Percentiles rank a stretch among this genome's conserved stretches.
Evolutionary conservation across 495 filamentous ascomycete genomes (phyloP).

Genomic region (Penicillium desertorum): DNA sequence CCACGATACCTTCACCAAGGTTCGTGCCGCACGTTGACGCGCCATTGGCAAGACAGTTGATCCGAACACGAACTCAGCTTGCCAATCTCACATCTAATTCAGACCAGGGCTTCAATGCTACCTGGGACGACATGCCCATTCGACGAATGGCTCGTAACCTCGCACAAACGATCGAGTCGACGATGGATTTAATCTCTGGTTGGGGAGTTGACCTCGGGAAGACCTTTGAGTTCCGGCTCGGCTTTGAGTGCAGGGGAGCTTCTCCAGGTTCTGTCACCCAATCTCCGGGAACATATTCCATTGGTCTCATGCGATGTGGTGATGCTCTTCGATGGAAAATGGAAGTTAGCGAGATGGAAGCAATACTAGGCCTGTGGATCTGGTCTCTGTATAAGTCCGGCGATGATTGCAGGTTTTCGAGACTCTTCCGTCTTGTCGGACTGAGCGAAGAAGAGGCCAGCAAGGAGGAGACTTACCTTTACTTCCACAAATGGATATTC

Average conservation of each 20-base stretch:
- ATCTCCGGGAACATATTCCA: slow-evolving; percentile 17
- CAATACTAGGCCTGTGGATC: slow-evolving; percentile 37
- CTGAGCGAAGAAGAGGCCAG: slow-evolving; percentile 25
- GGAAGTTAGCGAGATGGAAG: slow-evolving; percentile 32
- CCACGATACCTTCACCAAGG: slow-evolving; percentile 12
- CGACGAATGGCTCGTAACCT: slow-evolving; percentile 30
- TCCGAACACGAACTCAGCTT: slow-evolving; percentile 31
- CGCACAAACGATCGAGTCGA: slow-evolving; percentile 30
- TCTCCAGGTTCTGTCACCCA: slow-evolving; percentile 2
- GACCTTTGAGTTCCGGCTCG: slow-evolving; percentile 25
- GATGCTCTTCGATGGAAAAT: slow-evolving; percentile 34
- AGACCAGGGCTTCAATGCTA: slow-evolving; percentile 12
- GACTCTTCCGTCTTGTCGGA: slow-evolving; percentile 33
- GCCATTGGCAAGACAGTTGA: slow-evolving; percentile 11
- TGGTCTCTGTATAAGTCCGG: slow-evolving; percentile 35
- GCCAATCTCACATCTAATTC: slow-evolving; percentile 28
- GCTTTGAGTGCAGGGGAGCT: slow-evolving; percentile 19
- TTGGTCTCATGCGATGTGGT: slow-evolving; percentile 24
- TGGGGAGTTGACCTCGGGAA: slow-evolving; percentile 26
- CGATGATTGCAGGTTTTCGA: slow-evolving; percentile 11
- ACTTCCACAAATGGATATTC: slow-evolving; percentile 45
- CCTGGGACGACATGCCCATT: slow-evolving; percentile 39
- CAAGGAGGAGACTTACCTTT: slow-evolving; percentile 26
- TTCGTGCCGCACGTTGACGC: slow-evolving; percentile 2
- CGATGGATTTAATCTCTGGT: slow-evolving; percentile 35